Base-by-base conservation (phyloP, 352 stramenopile species). In the Pythium volutum region DNA sequence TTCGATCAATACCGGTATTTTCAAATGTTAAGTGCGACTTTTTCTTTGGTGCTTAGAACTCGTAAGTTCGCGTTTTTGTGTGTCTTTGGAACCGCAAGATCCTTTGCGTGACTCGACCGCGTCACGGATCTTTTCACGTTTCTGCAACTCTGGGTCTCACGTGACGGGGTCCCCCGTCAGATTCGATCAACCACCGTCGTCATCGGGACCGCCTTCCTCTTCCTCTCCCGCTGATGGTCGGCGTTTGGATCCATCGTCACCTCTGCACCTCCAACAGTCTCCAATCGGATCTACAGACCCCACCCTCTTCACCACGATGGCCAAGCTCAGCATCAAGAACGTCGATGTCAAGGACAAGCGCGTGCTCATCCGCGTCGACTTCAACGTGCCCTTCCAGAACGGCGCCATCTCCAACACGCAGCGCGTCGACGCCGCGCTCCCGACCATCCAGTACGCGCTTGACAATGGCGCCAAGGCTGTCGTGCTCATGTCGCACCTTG, bases 311-410 rank as follows among this genome's bases (percentile, higher is more conserved):
- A 38, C 33, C 57, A 85, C 39, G 15, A 94, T 95, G 85, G 70
- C 81, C 54, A 95, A 95, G 71, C 77, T 93, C 64, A 93, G 81
- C 71, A 86, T 98, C 67, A 86, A 96, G 68, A 95, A 98, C 68
- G 87, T 94, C 52, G 92, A 98, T 71, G 81, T 98, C 59, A 94
- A 96, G 77, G 95, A 89, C 81, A 98, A 99, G 85, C 98, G 96
- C 76, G 97, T 99, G 61, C 88, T 99, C 58, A 97, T 99, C 60
- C 93, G 98, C 71, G 98, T 98, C 62, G 98, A 99, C 85, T 98
- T 99, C 66, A 99, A 99, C 77, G 97, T 99, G 41, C 98, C 98
- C 16, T 97, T 99, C 67, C 77, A 85, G 18, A 91, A 96, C 73
- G 97, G 93, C 61, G 96, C 96, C 64, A 93, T 98, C 58, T 98